Evolutionary conservation across 2,329 filamentous ascomycete species (phyloP), one percentile per base, ranked within the genome.

Genomic region (Cytospora piceicola): DNA sequence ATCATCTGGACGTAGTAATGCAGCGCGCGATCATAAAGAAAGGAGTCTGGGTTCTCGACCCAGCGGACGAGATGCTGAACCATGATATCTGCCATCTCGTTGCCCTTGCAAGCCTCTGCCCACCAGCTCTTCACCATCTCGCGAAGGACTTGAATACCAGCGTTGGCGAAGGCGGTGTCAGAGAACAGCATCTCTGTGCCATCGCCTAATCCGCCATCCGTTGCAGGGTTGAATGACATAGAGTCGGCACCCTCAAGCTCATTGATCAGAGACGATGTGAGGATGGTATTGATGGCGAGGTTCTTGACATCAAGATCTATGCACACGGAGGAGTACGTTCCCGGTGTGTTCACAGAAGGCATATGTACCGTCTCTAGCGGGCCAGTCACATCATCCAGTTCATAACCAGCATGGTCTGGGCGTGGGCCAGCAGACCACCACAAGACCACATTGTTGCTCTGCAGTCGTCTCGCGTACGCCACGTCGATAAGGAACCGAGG

Each of bases 61-160:
- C 96, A 99, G 69, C 96, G 91, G 24, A 99, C 93, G 5, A 99
- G 85, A 77, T 99, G 94, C 74, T 97, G 94, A 0, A 99, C 95
- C 83, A 99, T 93, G 63, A 98, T 88, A 77, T 99, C 95, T 0
- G 96, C 96, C 93, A 99, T 97, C 51, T 88, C 90, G 72, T 92
- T 96, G 46, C 93, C 93, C 68, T 88, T 88, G 75, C 92, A 95
- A 7, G 95, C 96, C 77, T 99, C 94, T 0, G 90, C 86, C 95
- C 95, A 99, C 96, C 96, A 99, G 3, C 92, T 87, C 76, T 97
- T 97, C 71, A 99, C 95, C 94, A 99, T 97, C 72, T 98, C 96
- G 17, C 95, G 90, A 4, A 99, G 83, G 0, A 99, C 95, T 8
- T 90, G 86, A 5, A 98, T 91, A 63, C 93, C 92, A 3, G 94